Conservation (phyloP, 1,284 basidiomycete species). For the Sanghuangporus baumii region DNA sequence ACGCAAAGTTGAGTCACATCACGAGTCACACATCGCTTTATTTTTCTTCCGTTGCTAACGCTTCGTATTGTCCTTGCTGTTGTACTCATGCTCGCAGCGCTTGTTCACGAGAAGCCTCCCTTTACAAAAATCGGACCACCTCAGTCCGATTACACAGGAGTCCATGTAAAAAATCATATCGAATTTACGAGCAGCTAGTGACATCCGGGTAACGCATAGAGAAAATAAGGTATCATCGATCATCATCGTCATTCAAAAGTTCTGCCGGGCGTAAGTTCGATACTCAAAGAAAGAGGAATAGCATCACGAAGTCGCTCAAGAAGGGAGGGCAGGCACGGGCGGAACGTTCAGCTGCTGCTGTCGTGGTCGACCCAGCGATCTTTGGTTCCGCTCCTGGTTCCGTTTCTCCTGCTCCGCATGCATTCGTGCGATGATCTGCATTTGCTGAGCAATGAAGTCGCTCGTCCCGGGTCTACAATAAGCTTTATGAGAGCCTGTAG, state of each 20-base stretch:
- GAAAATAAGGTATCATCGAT: constrained; percentile 9
- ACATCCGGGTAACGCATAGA: constrained; percentile 8
- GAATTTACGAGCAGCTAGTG: constrained; percentile 3
- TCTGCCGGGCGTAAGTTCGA: background rate
- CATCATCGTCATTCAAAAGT: background rate
- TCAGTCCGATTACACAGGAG: too few relatives aligned
- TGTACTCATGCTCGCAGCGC: background rate
- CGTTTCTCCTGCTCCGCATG: constrained; percentile 67
- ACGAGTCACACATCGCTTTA: background rate
- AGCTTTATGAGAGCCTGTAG: constrained; percentile 7
- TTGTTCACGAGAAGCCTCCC: background rate
- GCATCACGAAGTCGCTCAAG: background rate
- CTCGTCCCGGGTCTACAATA: constrained; percentile 63
- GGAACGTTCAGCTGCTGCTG: constrained; percentile 22
- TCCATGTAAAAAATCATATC: background rate
- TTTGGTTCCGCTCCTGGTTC: constrained; percentile 50
- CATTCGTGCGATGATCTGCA: constrained; percentile 71
- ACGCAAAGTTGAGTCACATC: background rate
- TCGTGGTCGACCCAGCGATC: constrained; percentile 42
- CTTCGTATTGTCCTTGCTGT: constrained; percentile 2
- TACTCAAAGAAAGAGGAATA: background rate
- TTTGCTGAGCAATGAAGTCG: constrained; percentile 86
- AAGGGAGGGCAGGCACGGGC: constrained; percentile 28
- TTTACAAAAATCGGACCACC: background rate
- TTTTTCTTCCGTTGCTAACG: constrained; percentile 3